These are phyloP conservation scores for Diddensiella transvaalensis DNA, from an alignment of 805 yeast genomes.

Conservation along the genomic window DNA sequence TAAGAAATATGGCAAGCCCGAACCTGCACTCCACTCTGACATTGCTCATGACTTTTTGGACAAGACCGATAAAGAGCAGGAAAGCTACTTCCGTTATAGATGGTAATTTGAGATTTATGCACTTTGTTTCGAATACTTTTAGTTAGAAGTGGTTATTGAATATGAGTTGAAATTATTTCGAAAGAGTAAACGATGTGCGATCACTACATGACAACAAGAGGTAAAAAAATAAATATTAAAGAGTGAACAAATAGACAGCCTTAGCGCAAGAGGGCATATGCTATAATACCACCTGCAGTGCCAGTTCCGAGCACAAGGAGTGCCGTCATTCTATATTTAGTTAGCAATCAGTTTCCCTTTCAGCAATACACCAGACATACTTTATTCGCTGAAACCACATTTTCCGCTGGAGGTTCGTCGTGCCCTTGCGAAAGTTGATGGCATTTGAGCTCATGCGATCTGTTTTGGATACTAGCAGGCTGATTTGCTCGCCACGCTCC, in stretches of 20 bases:
- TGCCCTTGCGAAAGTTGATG: constrained; percentile 63
- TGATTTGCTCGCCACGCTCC: constrained; percentile 74
- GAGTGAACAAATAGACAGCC: not conserved
- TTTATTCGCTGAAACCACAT: constrained; percentile 62
- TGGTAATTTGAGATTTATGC: no score
- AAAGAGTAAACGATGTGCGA: no score
- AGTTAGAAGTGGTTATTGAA: no score
- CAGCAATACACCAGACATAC: constrained; percentile 12
- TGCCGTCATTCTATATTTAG: not conserved
- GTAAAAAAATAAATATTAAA: not conserved
- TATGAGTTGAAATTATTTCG: no score
- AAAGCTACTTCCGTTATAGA: not conserved
- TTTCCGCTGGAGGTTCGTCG: constrained; percentile 57
- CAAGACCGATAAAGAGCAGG: constrained; percentile 1
- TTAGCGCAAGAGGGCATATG: not conserved
- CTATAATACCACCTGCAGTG: not conserved
- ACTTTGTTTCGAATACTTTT: no score
- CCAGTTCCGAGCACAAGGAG: not conserved
- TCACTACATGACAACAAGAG: no score
- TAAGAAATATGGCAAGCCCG: not conserved
- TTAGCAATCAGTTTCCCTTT: not conserved
- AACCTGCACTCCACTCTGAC: no score
- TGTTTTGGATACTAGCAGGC: constrained; percentile 72
- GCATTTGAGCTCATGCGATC: constrained; percentile 65
- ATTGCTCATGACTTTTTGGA: not conserved